These are phyloP conservation scores for Bondarzewia mesenterica DNA, from an alignment of 1,284 basidiomycete genomes.

Conservation along the genomic window DNA sequence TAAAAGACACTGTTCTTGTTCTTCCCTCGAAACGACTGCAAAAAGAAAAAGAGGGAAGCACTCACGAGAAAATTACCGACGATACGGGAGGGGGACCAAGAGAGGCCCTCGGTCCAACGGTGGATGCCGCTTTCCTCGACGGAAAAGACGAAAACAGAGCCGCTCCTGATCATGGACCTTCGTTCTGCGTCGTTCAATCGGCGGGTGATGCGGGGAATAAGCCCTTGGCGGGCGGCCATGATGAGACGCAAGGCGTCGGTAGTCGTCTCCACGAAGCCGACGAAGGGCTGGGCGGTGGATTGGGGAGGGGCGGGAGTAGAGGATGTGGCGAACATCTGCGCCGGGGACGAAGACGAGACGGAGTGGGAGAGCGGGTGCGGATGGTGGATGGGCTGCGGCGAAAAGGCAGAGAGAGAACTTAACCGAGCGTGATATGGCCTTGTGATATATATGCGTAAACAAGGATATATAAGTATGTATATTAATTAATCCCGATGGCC, in stretches of 20 bases:
- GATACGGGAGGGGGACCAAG: slow-evolving; percentile 79
- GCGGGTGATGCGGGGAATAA: slow-evolving; percentile 69
- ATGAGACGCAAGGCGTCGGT: slow-evolving; percentile 73
- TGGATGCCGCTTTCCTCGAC: slow-evolving; percentile 80
- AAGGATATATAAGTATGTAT: no score
- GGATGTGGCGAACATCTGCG: neutral
- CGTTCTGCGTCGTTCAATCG: slow-evolving; percentile 73
- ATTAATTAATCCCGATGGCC: no score
- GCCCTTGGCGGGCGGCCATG: slow-evolving; percentile 65
- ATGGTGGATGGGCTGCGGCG: no score
- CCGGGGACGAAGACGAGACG: no score
- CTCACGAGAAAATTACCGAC: slow-evolving; percentile 74
- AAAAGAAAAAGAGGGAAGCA: slow-evolving; percentile 1
- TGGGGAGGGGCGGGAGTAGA: neutral
- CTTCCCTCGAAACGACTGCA: neutral
- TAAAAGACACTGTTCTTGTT: neutral
- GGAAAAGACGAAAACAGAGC: slow-evolving; percentile 77
- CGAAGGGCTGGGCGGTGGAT: slow-evolving; percentile 38
- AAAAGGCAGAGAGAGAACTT: no score
- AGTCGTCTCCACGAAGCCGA: slow-evolving; percentile 69
- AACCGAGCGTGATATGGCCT: no score
- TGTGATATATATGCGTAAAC: no score
- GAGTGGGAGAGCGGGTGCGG: no score
- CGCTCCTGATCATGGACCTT: slow-evolving; percentile 64
- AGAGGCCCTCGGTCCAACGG: slow-evolving; percentile 76